Evolutionary conservation across 108 stramenopile genomes (phyloP).

Genomic region (Cylindrotheca closterium): DNA sequence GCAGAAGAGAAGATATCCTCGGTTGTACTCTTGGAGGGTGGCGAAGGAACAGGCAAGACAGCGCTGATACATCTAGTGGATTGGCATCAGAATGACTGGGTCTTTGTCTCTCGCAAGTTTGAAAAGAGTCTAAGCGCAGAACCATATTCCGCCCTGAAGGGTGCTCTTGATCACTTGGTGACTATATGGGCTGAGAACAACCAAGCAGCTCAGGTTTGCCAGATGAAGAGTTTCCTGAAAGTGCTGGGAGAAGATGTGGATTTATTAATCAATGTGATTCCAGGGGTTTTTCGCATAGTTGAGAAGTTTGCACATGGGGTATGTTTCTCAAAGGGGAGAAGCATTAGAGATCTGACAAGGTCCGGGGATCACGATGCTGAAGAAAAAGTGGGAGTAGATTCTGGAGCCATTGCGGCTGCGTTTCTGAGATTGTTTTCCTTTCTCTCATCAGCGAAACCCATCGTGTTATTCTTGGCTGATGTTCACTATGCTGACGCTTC

Average conservation of each 20-base stretch:
- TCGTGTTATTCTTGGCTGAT: constrained; percentile 47
- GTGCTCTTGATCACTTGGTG: constrained; percentile 12
- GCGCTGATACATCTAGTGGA: constrained; percentile 12
- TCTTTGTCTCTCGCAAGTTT: constrained; percentile 27
- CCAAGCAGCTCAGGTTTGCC: constrained; percentile 7
- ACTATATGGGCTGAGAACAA: constrained; percentile 21
- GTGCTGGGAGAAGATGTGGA: constrained; percentile 26
- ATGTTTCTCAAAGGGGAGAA: not conserved
- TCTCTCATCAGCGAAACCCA: not conserved
- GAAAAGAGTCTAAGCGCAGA: constrained; percentile 10
- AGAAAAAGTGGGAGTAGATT: not conserved
- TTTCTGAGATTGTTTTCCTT: not conserved
- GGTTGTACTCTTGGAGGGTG: constrained; percentile 11
- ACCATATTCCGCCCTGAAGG: constrained; percentile 26
- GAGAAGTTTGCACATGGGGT: not conserved
- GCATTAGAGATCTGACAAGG: not conserved
- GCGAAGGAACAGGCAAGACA: constrained; percentile 28
- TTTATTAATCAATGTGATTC: constrained; percentile 18
- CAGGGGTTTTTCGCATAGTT: not conserved
- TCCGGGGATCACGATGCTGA: no score
- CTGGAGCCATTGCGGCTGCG: not conserved
- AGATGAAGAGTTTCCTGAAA: constrained; percentile 17
- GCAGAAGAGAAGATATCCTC: not conserved
- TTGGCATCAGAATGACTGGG: constrained; percentile 20
- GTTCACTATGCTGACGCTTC: constrained; percentile 52